phyloP scores from a whole-genome alignment of 371 early-diverging fungal species.

The Mortierella sp. region DNA sequence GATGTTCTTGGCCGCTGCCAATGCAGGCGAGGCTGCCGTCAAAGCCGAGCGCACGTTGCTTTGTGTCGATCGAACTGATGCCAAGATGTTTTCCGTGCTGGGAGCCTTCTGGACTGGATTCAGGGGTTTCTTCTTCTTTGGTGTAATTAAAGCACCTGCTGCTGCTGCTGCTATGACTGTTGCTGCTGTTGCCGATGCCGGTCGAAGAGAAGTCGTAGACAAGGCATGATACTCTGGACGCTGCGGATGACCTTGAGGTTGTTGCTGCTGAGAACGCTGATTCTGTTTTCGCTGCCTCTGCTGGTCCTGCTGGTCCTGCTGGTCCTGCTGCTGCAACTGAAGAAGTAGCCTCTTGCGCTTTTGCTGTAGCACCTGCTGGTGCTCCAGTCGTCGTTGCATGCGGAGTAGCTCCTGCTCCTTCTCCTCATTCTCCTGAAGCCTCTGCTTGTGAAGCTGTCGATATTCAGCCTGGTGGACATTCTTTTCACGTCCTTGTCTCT shows the following conservation, averaged over 20 bases:
- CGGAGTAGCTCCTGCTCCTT: constrained; percentile 25
- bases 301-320: constrained; percentile 9
- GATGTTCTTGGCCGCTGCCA: constrained; percentile 13
- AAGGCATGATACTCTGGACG: not conserved
- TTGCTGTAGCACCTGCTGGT: constrained; percentile 19
- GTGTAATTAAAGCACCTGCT: not conserved
- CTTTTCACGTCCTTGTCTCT: not conserved
- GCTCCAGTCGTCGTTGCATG: constrained; percentile 20
- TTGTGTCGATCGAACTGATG: constrained; percentile 26
- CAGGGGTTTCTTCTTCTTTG: constrained; percentile 49
- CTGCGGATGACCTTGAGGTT: not conserved
- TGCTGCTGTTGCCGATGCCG: not conserved
- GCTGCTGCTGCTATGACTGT: not conserved
- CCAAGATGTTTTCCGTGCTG: constrained; percentile 49
- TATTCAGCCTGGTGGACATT: constrained; percentile 11
- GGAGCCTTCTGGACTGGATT: constrained; percentile 50
- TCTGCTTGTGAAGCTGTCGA: constrained; percentile 18
- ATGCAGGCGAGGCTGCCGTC: constrained; percentile 11
- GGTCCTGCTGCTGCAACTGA: constrained; percentile 25
- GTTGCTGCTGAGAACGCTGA: not conserved
- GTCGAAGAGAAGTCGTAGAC: too few relatives aligned
- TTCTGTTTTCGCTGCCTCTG: constrained; percentile 1
- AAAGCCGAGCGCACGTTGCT: constrained; percentile 8
- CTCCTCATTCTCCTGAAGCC: constrained; percentile 21
- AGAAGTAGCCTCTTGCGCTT: constrained; percentile 23